Base-by-base conservation (phyloP, 1,284 basidiomycete species). In the Irpex lacteus region DNA sequence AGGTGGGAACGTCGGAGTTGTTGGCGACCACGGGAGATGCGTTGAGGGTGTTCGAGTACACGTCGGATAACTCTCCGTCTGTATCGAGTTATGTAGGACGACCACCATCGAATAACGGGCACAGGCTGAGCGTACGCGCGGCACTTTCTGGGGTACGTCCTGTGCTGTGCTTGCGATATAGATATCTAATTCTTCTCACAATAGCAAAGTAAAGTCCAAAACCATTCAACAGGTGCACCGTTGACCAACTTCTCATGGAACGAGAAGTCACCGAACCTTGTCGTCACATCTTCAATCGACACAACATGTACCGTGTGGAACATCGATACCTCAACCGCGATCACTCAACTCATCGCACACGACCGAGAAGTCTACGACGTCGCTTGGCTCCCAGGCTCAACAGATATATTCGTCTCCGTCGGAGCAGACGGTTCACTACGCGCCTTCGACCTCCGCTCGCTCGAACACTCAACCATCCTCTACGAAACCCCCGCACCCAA, bases 351-450 rank as follows among this genome's bases (percentile, higher is more conserved):
- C 69, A 97, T 97, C 74, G 98, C 98, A 0, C 98, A 99, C 80
- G 98, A 99, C 81, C 88, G 95, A 57, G 98, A 98, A 75, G 98
- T 99, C 5, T 96, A 96, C 77, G 95, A 97, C 73, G 95, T 97
- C 59, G 96, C 95, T 50, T 98, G 98, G 97, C 87, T 98, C n/a
- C 98, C 98, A 1, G 88, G 91, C n/a, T 97, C 94, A 9, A 93
- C 94, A 3, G 96, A 99, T 75, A 96, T 98, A 68, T 99, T 99
- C 76, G 96, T 98, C 38, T 97, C 95, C 13, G 98, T 99, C 19
- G 98, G 98, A 26, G 98, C 97, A 11, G 98, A 99, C 74, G 98
- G 98, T 9, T 95, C 92, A 65, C 81, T 99, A 44, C 92, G 98
- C 58, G 96, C 98, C 6, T 99, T 99, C 74, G 98, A 99, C 77